Evolutionary conservation across 208 protist genomes (phyloP), one percentile per base, ranked within the genome.

Genomic region (Trypanosoma rangeli): DNA sequence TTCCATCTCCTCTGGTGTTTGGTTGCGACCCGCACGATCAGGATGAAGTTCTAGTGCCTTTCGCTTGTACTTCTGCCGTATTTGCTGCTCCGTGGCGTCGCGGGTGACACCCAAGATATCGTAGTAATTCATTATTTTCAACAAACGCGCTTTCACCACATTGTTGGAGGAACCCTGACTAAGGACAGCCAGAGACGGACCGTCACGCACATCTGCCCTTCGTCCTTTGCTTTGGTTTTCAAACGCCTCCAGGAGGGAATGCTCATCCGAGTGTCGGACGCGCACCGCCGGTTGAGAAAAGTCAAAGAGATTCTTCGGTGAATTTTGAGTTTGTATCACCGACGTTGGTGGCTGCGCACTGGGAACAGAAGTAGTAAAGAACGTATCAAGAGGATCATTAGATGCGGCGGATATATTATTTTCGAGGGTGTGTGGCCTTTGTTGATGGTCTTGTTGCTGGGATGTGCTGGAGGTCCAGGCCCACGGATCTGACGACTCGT

Each of bases 81-180:
- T 96, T 63, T 92, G 79, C 52, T 92, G 84, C 69, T 80, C 74
- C 8, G 76, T 74, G 5, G 93, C 88, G 24, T 79, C 82, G 7
- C 67, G 74, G 10, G 84, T 67, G n/a, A 97, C 87, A 29, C 90
- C 90, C 0, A 97, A 79, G 12, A 97, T 78, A 53, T 95, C 90
- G 74, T 97, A 97, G 82, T 93, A 95, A 68, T 92, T 92, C 90
- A 96, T 95, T 61, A 95, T 66, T 37, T 86, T 80, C 58, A 94
- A 64, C 65, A 97, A 74, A 16, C 87, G 83, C 37, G 89, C 86
- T 24, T 80, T 78, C 31, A 93, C 85, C 57, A 83, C 82, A 68
- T 90, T 93, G 77, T 88, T 81, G 33, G 76, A 72, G 29, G 63
- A 48, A 3, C 64, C 70, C 35, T 59, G 70, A 42, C 53, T 65